Conservation (phyloP, 352 stramenopile genomes). For the Phytophthora lateralis region DNA sequence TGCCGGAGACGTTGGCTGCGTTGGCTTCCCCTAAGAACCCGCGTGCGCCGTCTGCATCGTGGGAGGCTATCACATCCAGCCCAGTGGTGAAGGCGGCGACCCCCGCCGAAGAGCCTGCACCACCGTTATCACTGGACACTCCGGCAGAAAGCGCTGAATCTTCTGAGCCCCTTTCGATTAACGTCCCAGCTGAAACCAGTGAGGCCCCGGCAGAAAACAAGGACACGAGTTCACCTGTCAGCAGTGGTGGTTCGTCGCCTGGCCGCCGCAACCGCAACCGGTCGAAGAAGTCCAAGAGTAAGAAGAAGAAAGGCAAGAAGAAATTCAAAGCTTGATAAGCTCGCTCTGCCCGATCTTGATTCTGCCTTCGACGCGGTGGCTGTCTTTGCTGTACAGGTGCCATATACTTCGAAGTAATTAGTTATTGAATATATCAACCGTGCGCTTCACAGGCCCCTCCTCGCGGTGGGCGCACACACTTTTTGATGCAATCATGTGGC, state of each 20-base stretch:
- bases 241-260: constrained; percentile 22
- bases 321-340: constrained; percentile 32
- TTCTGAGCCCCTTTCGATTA: constrained; percentile 22
- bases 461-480: constrained; percentile 16
- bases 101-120: constrained; percentile 14
- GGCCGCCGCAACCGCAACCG: constrained; percentile 33
- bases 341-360: constrained; percentile 7
- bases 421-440: constrained; percentile 28
- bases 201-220: constrained; percentile 27
- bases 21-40: constrained; percentile 27
- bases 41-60: constrained; percentile 13
- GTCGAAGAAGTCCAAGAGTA: constrained; percentile 65
- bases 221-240: constrained; percentile 28
- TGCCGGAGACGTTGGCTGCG: not conserved
- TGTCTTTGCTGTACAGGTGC: constrained; percentile 4
- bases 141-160: constrained; percentile 15
- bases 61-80: constrained; percentile 30
- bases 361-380: not conserved
- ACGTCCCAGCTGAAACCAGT: constrained; percentile 28
- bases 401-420: constrained; percentile 40
- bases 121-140: constrained; percentile 24
- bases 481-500: constrained; percentile 19
- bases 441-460: constrained; percentile 8
- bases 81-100: constrained; percentile 14
- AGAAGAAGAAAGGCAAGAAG: constrained; percentile 64